Evolutionary conservation across 2,329 filamentous ascomycete species (phyloP).

Genomic region (Hypoxylon sp.): DNA sequence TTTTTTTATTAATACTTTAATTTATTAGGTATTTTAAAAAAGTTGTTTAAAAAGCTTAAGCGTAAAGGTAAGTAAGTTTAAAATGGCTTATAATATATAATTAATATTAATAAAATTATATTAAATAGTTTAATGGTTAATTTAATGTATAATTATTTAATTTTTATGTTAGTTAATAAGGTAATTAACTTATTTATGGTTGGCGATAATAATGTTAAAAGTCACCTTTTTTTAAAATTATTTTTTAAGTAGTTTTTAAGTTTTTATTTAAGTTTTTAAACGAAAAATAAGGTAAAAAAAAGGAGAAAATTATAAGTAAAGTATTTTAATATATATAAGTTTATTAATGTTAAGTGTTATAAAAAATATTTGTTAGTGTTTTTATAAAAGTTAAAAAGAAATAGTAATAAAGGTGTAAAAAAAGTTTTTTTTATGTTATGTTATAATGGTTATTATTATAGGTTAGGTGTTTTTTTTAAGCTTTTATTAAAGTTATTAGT

Average conservation of each 20-base stretch:
- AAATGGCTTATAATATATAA: too few species aligned
- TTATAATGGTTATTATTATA: neutral
- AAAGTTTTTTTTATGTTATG: too few species aligned
- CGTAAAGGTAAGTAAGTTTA: neutral
- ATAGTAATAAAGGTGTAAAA: too few species aligned
- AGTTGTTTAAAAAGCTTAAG: neutral
- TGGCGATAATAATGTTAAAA: neutral
- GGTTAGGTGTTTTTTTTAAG: neutral
- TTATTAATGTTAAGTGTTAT: constrained; percentile 7
- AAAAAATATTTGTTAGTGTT: neutral
- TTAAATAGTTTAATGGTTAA: too few species aligned
- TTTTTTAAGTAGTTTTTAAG: neutral
- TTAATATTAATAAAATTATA: too few species aligned
- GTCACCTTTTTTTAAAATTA: neutral
- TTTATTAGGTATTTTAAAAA: neutral
- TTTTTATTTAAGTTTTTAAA: neutral
- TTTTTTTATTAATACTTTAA: constrained; percentile 19
- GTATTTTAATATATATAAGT: neutral
- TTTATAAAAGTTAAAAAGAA: constrained; percentile 1
- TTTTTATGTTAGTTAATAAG: neutral
- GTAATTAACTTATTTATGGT: neutral
- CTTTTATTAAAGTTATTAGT: too few species aligned
- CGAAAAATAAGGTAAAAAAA: neutral
- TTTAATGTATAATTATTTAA: too few species aligned
- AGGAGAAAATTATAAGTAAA: neutral